Base-by-base conservation (phyloP, 768 basidiomycete species). In the Tephrocybe rancida region DNA sequence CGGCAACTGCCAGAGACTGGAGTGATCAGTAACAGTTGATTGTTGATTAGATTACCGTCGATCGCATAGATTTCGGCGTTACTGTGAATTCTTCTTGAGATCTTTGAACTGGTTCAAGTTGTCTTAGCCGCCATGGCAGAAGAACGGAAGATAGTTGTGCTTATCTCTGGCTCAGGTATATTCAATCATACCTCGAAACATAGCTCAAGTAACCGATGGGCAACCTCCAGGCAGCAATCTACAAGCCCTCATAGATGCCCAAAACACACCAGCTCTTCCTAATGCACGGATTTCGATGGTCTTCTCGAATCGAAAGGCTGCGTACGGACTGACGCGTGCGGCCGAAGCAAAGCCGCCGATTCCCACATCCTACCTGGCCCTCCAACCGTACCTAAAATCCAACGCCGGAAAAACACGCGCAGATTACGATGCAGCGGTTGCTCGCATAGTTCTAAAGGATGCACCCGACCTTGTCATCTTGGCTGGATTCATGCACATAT, bases 401-500 rank as follows among this genome's bases (percentile, higher is more conserved):
- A 76, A 90, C 64, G 84, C 87, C 0, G 84, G 81, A 21, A 83
- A 83, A 59, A 89, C 90, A 4, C 77, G 96, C 18, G 74, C 81
- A 42, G 91, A 96, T 65, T 98, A 97, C 70, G 96, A 96, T 64
- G 71, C 75, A 2, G 90, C 92, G 64, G 80, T 95, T 1, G 92
- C 92, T 7, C 72, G 80, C 27, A 78, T 84, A 48, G 84, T 93
- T 3, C 63, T 89, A 5, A 65, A 70, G 22, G 81, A 75, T 18
- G 70, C 73, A 27, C 96, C 96, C 0, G 92, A 98, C 69, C 67
- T 96, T 22, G 82, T 98, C 44, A 90, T 98, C 6, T 79, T 98
- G n/a, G 97, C 96, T 0, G 97, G 97, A 0, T 99, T 94, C 92
- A 98, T 99, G 96, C 95, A 98, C 64, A 92, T 98, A 62, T 79